Evolutionary conservation across 164 flowering plant genomes (phyloP).

Genomic region (Brasenia schreberi): DNA sequence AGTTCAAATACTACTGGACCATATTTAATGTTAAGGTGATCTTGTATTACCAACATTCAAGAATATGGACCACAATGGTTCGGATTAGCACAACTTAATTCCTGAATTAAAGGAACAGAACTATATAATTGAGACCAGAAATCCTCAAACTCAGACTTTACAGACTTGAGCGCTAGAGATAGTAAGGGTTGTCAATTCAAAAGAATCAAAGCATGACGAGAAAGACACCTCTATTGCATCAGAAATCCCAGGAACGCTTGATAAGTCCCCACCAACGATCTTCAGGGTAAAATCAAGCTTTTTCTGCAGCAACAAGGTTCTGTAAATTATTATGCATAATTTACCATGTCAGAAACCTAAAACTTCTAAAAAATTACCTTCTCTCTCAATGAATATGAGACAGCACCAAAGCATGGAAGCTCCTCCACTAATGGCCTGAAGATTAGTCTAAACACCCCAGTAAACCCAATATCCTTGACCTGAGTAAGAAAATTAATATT

Average conservation of each 20-base stretch:
- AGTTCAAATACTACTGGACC: too few species aligned
- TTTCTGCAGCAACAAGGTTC: conserved; percentile 51
- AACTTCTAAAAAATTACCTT: conserved; percentile 34
- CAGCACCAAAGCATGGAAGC: conserved; percentile 96
- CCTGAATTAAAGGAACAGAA: too few species aligned
- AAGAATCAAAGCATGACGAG: neutral
- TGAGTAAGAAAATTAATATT: conserved; percentile 10
- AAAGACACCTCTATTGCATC: conserved; percentile 72
- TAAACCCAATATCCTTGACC: conserved; percentile 92
- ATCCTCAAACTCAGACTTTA: too few species aligned
- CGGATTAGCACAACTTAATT: too few species aligned
- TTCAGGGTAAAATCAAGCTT: conserved; percentile 88
- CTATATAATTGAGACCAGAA: neutral
- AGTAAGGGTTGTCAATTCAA: neutral
- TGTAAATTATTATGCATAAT: neutral
- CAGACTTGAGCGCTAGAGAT: too few species aligned
- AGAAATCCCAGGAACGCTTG: conserved; percentile 75
- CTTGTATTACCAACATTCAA: too few species aligned
- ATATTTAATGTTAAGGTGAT: too few species aligned
- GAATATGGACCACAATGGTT: too few species aligned
- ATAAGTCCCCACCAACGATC: conserved; percentile 87
- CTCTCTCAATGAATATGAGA: conserved; percentile 67
- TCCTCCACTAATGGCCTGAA: conserved; percentile 87
- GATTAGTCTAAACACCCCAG: conserved; percentile 93
- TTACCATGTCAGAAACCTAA: neutral